These are phyloP conservation scores for Chaetomiaceae sp. DNA, from an alignment of 2,329 filamentous ascomycete genomes.

Conservation along the genomic window DNA sequence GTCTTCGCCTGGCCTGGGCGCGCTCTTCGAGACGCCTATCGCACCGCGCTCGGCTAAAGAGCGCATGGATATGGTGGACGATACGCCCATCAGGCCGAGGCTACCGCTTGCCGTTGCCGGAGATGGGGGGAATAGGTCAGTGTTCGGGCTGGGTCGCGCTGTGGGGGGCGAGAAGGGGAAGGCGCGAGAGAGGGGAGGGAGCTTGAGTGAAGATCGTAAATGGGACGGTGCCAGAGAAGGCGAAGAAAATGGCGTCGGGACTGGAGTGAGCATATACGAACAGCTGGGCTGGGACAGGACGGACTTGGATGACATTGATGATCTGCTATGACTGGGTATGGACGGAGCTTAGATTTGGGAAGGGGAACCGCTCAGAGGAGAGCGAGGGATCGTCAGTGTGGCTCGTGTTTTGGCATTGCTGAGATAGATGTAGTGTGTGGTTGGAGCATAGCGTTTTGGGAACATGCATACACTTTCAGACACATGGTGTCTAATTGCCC, in stretches of 20 bases:
- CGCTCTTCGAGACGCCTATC: constrained; percentile 27
- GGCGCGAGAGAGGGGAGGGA: neutral
- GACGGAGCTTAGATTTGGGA: neutral
- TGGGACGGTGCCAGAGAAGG: constrained; percentile 22
- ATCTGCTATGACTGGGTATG: constrained; percentile 19
- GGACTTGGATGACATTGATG: constrained; percentile 42
- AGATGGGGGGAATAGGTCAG: constrained; percentile 2
- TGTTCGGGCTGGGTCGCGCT: neutral
- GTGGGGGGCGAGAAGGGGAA: neutral
- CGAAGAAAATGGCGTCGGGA: constrained; percentile 14
- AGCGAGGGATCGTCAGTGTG: no score
- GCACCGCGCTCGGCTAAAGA: constrained; percentile 13
- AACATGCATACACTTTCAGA: no score
- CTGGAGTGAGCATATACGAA: constrained; percentile 44
- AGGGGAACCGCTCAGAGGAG: neutral
- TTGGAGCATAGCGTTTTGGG: no score
- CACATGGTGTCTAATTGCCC: no score
- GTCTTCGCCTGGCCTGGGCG: constrained; percentile 17
- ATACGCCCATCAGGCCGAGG: constrained; percentile 19
- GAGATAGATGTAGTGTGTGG: no score
- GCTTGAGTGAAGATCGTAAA: neutral
- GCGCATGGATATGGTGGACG: constrained; percentile 11
- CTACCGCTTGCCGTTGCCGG: constrained; percentile 4
- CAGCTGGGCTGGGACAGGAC: constrained; percentile 51
- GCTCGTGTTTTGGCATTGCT: no score